Evolutionary conservation across 1,139 yeast species (phyloP), one percentile per base, ranked within the genome.

Genomic region (Yamadazyma diddensiae): DNA sequence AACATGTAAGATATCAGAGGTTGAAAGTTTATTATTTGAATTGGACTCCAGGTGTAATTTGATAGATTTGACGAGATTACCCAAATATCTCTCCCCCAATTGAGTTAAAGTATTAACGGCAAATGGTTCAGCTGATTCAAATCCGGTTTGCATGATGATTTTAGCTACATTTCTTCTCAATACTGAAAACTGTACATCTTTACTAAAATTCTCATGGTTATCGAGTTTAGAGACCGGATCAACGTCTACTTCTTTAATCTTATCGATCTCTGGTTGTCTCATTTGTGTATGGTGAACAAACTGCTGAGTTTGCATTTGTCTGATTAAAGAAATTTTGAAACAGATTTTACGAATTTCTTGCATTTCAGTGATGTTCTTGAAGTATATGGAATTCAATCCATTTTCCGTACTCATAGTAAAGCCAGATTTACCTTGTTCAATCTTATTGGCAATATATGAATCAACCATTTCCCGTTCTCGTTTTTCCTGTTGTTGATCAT

Each of bases 131-230:
- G 94, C 77, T 1, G 82, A 69, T 59, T 94, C 97, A 62, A 86
- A 94, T 0, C 99, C 99, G 21, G 85, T 82, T 35, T 87, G 85
- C 97, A 92, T 92, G 1, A 87, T 79, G 16, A 94, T 65, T 40
- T 88, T 87, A 11, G 90, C 77, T 1, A 86, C 75, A 29, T 81
- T 76, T 43, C 85, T 77, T 43, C 79, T 70, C 59, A 94, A 59
- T 0, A 85, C 79, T 2, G 79, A 68, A 48, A 72, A 76, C 17
- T 87, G 83, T 9, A 87, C 69, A 2, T 72, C 77, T 15, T 65
- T 69, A 35, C 73, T 70, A 51, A 70, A 64, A 8, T 66, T 59
- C 41, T 80, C 86, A 37, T 87, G 87, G 40, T 80, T 71, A 1
- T 79, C 77, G 18, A 90, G 64, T 41, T 83, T 78, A 1, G 95